phyloP scores from a whole-genome alignment of 2,329 filamentous ascomycete species.

The Neofusicoccum laricinum region DNA sequence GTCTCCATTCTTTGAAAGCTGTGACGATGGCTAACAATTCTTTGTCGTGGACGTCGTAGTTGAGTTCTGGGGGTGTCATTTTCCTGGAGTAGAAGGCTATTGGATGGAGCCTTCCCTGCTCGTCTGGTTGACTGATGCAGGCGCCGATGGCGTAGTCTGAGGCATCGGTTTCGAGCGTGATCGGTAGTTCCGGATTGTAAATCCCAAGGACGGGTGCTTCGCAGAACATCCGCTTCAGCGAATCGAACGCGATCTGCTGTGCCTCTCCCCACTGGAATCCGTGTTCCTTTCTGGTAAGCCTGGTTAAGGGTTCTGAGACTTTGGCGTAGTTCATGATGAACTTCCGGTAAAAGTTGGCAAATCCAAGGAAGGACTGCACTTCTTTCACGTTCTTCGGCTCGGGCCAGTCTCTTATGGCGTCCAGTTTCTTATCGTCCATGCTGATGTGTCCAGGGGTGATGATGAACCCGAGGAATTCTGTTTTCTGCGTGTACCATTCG shows the following conservation, averaged over 20 bases:
- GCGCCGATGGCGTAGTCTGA: neutral
- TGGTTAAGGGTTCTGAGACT: no score
- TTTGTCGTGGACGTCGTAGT: neutral
- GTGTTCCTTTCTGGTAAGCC: neutral
- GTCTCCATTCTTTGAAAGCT: no score
- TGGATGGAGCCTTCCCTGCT: neutral
- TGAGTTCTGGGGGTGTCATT: neutral
- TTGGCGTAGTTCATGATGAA: no score
- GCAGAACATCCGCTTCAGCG: neutral
- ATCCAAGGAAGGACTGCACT: slow-evolving; percentile 16
- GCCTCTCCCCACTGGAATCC: neutral
- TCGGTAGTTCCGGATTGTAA: neutral
- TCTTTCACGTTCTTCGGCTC: slow-evolving; percentile 2
- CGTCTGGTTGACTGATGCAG: neutral
- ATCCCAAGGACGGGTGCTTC: neutral
- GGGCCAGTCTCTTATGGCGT: slow-evolving; percentile 5
- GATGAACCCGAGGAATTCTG: slow-evolving; percentile 18
- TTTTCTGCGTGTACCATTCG: neutral
- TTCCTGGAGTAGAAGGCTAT: neutral
- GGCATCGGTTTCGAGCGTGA: neutral
- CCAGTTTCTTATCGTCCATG: slow-evolving; percentile 14
- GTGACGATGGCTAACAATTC: no score
- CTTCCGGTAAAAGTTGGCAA: slow-evolving; percentile 14
- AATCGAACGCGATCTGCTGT: neutral
- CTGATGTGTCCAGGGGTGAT: slow-evolving; percentile 17